These are phyloP conservation scores for Exserohilum rostratum DNA, from an alignment of 2,329 filamentous ascomycete species.

Conservation along the genomic window DNA sequence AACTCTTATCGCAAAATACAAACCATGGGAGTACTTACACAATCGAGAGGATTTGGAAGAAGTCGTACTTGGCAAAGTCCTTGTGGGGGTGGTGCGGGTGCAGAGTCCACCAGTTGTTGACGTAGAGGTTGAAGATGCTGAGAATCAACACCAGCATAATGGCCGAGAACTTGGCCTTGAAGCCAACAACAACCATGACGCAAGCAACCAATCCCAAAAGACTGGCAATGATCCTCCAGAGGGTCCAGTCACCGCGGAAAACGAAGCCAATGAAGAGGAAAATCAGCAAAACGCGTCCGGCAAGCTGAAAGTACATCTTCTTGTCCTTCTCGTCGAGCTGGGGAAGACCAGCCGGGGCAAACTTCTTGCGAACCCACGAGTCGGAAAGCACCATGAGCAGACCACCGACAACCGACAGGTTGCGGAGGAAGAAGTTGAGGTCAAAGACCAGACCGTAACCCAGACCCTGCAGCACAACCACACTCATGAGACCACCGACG, in stretches of 20 bases:
- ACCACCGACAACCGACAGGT: constrained; percentile 95
- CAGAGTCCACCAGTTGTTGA: constrained; percentile 99
- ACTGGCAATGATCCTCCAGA: constrained; percentile 86
- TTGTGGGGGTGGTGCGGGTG: constrained; percentile 98
- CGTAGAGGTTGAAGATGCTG: constrained; percentile 93
- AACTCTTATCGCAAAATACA: not conserved
- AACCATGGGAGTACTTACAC: constrained; percentile 64
- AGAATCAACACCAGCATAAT: constrained; percentile 93
- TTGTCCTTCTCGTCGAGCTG: constrained; percentile 98
- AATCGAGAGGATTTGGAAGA: constrained; percentile 99
- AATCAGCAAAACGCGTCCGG: constrained; percentile 91
- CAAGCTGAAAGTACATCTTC: constrained; percentile 99
- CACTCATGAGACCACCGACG: constrained; percentile 84
- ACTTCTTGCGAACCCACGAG: constrained; percentile 96
- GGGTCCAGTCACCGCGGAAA: constrained; percentile 89
- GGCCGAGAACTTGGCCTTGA: constrained; percentile 99
- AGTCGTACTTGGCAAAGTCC: constrained; percentile 99
- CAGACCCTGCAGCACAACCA: constrained; percentile 90
- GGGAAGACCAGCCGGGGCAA: constrained; percentile 92
- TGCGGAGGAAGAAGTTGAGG: constrained; percentile 99
- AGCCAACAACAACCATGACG: constrained; percentile 98
- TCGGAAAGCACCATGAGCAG: constrained; percentile 98
- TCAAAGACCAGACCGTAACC: constrained; percentile 99
- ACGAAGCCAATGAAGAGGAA: constrained; percentile 98
- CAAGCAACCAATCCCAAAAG: constrained; percentile 86